Evolutionary conservation across 2,329 filamentous ascomycete species (phyloP).

Genomic region (Tolypocladium pustulatum): DNA sequence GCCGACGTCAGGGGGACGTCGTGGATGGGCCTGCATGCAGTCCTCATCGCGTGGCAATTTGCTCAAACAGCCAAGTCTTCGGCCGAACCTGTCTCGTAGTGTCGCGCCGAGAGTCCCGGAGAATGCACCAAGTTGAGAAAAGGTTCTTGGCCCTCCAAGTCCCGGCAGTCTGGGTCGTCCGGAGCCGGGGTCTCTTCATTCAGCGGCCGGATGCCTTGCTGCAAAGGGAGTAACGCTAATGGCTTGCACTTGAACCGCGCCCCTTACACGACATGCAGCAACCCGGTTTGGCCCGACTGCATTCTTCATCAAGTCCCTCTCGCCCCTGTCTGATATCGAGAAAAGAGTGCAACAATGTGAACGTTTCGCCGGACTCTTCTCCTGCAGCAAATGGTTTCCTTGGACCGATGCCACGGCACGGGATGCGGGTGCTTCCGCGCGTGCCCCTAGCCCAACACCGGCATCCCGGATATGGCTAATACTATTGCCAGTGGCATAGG

Average conservation of each 20-base stretch:
- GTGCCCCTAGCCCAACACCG: not conserved
- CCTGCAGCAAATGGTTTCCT: not conserved
- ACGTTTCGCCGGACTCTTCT: too few species aligned
- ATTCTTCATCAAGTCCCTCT: too few species aligned
- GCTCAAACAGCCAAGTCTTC: not conserved
- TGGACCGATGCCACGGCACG: not conserved
- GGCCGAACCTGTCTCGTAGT: not conserved
- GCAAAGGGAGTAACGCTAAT: not conserved
- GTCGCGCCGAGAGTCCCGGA: not conserved
- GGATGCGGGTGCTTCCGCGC: not conserved
- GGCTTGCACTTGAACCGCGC: too few species aligned
- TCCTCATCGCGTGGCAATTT: not conserved
- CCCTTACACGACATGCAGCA: not conserved
- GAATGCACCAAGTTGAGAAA: not conserved
- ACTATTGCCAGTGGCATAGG: not conserved
- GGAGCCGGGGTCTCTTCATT: not conserved
- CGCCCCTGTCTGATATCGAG: too few species aligned
- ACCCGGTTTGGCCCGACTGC: too few species aligned
- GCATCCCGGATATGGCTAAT: too few species aligned
- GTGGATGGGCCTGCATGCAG: not conserved
- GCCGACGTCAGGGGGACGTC: not conserved
- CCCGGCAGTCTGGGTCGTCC: not conserved
- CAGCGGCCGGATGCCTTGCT: not conserved
- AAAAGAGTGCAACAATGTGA: too few species aligned
- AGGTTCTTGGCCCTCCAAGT: not conserved